These are phyloP conservation scores for Quercus rubra DNA, from an alignment of 306 rosid species.

Conservation along the genomic window DNA sequence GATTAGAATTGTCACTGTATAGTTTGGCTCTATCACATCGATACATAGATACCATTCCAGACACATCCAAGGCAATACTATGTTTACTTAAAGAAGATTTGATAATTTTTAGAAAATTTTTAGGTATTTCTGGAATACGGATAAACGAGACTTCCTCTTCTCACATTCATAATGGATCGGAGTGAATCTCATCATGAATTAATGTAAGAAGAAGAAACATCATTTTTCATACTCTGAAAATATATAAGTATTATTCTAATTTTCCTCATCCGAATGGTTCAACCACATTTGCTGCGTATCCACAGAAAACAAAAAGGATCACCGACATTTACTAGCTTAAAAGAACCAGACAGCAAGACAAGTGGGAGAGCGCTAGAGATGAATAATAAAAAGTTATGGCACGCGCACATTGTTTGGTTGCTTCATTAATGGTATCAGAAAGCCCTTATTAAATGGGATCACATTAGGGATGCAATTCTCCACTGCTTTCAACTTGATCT, in stretches of 20 bases:
- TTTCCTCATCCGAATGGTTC: background rate
- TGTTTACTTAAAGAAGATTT: too few species aligned
- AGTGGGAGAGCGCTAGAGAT: background rate
- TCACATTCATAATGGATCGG: too few species aligned
- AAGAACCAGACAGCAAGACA: background rate
- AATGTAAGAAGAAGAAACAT: too few species aligned
- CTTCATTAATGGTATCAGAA: constrained; percentile 20
- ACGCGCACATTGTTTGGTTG: constrained; percentile 4
- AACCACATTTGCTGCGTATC: background rate
- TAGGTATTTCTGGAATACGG: too few species aligned
- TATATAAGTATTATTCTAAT: background rate
- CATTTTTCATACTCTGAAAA: background rate
- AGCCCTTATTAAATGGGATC: constrained; percentile 20
- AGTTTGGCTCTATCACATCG: too few species aligned
- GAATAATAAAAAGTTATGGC: background rate
- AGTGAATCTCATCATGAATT: too few species aligned
- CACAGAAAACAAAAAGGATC: background rate
- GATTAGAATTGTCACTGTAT: too few species aligned
- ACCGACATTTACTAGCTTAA: background rate
- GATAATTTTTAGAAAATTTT: too few species aligned
- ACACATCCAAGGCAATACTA: too few species aligned
- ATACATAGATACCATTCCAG: too few species aligned
- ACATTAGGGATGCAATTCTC: background rate
- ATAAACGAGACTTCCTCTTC: too few species aligned
- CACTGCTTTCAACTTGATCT: background rate